These are phyloP conservation scores for Suillus brevipes DNA, from an alignment of 768 basidiomycete species.

Conservation along the genomic window DNA sequence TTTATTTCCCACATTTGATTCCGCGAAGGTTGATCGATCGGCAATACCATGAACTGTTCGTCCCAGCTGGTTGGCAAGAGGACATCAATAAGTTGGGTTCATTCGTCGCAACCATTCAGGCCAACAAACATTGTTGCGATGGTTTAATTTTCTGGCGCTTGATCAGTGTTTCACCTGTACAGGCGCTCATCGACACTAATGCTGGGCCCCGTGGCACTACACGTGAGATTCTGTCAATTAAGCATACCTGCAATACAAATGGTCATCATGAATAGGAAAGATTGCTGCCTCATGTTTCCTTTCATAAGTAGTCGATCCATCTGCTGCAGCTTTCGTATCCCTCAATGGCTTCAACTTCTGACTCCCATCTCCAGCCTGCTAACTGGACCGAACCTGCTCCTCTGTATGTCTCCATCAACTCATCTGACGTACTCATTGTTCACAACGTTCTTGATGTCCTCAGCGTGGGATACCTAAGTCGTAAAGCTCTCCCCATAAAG, in stretches of 20 bases:
- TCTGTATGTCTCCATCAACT: slow-evolving; percentile 43
- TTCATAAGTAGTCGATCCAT: slow-evolving; percentile 14
- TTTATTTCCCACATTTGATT: slow-evolving; percentile 9
- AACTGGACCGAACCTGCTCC: slow-evolving; percentile 53
- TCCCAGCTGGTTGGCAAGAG: background rate
- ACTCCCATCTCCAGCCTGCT: slow-evolving; percentile 29
- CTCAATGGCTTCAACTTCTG: slow-evolving; percentile 48
- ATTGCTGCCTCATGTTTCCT: slow-evolving; percentile 30
- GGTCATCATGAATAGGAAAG: slow-evolving; percentile 22
- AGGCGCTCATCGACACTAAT: background rate
- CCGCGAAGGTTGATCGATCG: slow-evolving; percentile 15
- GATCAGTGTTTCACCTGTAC: background rate
- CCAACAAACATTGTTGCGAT: background rate
- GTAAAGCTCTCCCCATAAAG: slow-evolving; percentile 72
- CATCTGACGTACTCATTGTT: slow-evolving; percentile 8
- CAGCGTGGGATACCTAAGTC: slow-evolving; percentile 61
- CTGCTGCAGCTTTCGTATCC: slow-evolving; percentile 25
- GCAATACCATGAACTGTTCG: background rate
- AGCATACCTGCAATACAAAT: slow-evolving; percentile 14
- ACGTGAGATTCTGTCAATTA: slow-evolving; percentile 37
- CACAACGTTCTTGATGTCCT: slow-evolving; percentile 7
- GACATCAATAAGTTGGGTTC: background rate
- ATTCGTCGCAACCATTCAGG: background rate
- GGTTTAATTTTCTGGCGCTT: background rate
- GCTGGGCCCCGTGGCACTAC: slow-evolving; percentile 20